Evolutionary conservation across 805 yeast species (phyloP).

Genomic region (Zygoascus bituminiphila): DNA sequence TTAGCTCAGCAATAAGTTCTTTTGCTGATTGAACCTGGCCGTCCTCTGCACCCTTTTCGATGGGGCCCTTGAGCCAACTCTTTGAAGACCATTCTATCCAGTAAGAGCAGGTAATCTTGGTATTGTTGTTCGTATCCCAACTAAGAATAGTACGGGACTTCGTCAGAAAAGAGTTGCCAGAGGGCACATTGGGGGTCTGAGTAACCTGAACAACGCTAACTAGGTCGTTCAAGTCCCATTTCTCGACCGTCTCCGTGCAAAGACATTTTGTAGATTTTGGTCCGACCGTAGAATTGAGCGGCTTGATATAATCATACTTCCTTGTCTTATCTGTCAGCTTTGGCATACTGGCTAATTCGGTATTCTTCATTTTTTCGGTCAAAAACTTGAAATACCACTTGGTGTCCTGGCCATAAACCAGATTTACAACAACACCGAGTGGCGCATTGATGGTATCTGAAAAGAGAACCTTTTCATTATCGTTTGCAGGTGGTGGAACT

Average conservation of each 20-base stretch:
- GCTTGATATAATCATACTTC: constrained; percentile 59
- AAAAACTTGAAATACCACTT: constrained; percentile 36
- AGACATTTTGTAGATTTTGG: constrained; percentile 82
- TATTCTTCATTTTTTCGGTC: constrained; percentile 24
- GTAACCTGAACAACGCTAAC: constrained; percentile 57
- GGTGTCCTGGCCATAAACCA: constrained; percentile 60
- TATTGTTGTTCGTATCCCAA: constrained; percentile 63
- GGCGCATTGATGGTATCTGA: constrained; percentile 57
- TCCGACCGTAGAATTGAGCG: constrained; percentile 74
- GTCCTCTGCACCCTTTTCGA: constrained; percentile 72
- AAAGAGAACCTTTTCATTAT: constrained; percentile 45
- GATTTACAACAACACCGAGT: constrained; percentile 60
- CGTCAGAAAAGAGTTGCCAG: constrained; percentile 74
- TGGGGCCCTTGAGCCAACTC: constrained; percentile 85
- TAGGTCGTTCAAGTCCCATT: constrained; percentile 41
- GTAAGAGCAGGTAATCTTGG: constrained; percentile 57
- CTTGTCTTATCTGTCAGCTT: constrained; percentile 29
- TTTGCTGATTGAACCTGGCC: constrained; percentile 68
- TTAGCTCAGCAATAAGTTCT: constrained; percentile 32
- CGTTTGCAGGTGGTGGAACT: constrained; percentile 36
- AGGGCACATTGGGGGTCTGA: constrained; percentile 89
- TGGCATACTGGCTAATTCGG: constrained; percentile 19
- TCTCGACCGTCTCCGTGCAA: constrained; percentile 56
- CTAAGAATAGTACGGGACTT: constrained; percentile 61
- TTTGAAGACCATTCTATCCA: constrained; percentile 83